Conservation (phyloP, 2,329 filamentous ascomycete species). For the Neurospora sp. region DNA sequence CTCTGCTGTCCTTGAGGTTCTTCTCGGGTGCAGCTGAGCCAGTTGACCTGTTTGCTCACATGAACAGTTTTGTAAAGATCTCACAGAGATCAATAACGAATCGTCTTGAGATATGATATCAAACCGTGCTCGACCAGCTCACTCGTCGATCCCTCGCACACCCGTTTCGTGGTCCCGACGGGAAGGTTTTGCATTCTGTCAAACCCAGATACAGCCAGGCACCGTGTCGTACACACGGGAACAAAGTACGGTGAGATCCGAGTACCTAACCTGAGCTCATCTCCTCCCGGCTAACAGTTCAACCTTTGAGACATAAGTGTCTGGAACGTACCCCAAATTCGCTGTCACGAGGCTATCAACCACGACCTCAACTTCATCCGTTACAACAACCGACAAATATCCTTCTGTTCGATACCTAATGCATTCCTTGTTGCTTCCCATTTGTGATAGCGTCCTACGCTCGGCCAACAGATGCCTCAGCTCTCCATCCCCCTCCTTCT, state of each 20-base stretch:
- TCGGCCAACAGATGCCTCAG: background rate
- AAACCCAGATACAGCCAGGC: background rate
- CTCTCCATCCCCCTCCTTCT: background rate
- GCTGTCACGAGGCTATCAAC: background rate
- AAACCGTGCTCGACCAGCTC: background rate
- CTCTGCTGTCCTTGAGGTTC: background rate
- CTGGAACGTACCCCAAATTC: background rate
- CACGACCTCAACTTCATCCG: background rate
- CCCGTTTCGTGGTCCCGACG: background rate
- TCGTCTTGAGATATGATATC: background rate
- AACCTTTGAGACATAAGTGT: background rate
- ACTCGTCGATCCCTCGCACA: background rate
- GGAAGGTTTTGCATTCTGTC: background rate
- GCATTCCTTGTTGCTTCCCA: background rate
- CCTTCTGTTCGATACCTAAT: background rate
- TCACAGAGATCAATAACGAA: background rate
- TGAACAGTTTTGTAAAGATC: background rate
- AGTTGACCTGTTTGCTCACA: background rate
- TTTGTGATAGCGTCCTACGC: background rate
- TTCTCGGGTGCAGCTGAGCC: background rate
- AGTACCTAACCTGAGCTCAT: background rate
- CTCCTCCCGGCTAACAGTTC: background rate
- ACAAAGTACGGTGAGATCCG: background rate
- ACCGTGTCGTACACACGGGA: background rate
- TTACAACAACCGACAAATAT: background rate